Base-by-base conservation (phyloP, 2,329 filamentous ascomycete genomes). In the Dothideomycetes sp. region DNA sequence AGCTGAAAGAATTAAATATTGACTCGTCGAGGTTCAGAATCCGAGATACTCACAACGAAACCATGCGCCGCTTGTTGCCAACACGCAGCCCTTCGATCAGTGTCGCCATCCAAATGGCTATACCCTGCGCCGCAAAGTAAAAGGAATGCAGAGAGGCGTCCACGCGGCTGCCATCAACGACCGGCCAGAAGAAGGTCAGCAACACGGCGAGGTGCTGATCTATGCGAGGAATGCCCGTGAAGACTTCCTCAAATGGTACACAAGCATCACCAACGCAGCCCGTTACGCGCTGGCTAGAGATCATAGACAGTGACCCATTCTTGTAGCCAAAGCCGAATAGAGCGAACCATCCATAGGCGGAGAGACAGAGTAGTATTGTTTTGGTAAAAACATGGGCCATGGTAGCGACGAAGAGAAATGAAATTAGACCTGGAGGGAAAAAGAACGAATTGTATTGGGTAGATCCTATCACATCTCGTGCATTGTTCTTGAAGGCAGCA, bases 41-140 rank as follows among this genome's bases (percentile, higher is more conserved):
- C n/a, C n/a, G n/a, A n/a, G n/a, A n/a, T n/a, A 27, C 22, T 27
- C 12, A 27, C 22, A 37, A 32, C 8, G 39, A 41, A 7, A 33
- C 10, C 3, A 37, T 12, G 18, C 8, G 31, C 34, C 34, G 33
- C 15, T 36, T 34, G 34, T 41, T 33, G 1, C 10, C 3, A 10
- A 12, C 22, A 4, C 39, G 34, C 18, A 36, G 29, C 19, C 39
- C 39, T 30, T 41, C 39, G 10, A 41, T 18, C n/a, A 22, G 19
- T 11, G 39, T 41, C 18, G 36, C 7, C 14, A 41, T 37, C 39
- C 39, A 41, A 14, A 34, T 30, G 18, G 19, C 34, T 7, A 41
- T 41, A 10, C 39, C 39, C 37, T 41, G 39, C 11, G 34, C 39
- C 16, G 39, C 39, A 37, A 41, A 41, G 29, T 41, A 41, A 30